Base-by-base conservation (phyloP, 768 basidiomycete genomes). In the Lentinus tigrinus region DNA sequence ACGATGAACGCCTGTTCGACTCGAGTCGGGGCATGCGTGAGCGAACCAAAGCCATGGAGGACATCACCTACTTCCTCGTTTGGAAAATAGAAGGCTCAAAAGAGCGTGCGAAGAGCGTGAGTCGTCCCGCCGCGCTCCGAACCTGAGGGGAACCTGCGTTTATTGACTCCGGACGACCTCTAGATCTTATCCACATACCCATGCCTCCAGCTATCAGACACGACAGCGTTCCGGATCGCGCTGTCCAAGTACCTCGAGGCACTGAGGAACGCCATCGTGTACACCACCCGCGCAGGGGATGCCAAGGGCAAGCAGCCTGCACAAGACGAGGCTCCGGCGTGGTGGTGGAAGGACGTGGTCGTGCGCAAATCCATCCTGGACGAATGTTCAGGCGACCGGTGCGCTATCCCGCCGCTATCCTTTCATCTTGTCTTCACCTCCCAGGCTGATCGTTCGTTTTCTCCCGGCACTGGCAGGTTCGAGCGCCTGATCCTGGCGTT, bases 311-410 rank as follows among this genome's bases (percentile, higher is more conserved):
- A 58, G 44, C 48, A 46, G 48, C 60, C 56, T 10, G 52, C 58
- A n/a, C 23, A 28, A 26, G 28, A 54, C 49, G 50, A 50, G 23
- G 17, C 37, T 8, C 11, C 51, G 14, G 71, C 71, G 3, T 77
- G 73, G 77, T 84, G 83, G 83, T 85, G 84, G 84, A 81, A 75
- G 65, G 79, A 82, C 50, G 75, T 83, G 3, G 72, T 82, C 4
- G 81, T 83, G 3, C 74, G 83, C 27, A 84, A 79, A 62, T 83
- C 83, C 8, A 61, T 84, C 24, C 64, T 84, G 26, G 83, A 84
- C 57, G 82, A 84, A 61, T 84, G 81, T 62, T 63, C 71, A 24
- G 81, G 83, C 23, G 79, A 79, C 54, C 75, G 75, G 82, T 83
- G 48, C 44, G 72, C 59, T 7, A 37, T 37, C 46, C 34, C 24